Evolutionary conservation across 2,329 filamentous ascomycete species (phyloP).

Genomic region (Botrytis sinoallii): DNA sequence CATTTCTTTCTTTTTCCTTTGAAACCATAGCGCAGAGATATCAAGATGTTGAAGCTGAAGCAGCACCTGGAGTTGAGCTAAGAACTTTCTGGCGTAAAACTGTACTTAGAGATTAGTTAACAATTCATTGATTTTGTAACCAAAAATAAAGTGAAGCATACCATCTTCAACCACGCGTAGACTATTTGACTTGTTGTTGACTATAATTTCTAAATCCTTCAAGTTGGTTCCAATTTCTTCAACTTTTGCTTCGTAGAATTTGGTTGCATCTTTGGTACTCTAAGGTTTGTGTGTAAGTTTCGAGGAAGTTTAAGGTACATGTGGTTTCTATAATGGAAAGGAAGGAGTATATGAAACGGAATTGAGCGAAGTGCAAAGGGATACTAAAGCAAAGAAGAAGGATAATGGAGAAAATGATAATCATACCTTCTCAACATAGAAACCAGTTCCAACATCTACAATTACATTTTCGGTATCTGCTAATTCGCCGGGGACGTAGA

Average conservation of each 20-base stretch:
- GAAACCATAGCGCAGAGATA: constrained; percentile 14
- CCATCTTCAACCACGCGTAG: constrained; percentile 86
- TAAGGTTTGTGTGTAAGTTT: constrained; percentile 27
- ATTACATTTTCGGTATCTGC: constrained; percentile 73
- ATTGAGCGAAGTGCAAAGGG: not conserved
- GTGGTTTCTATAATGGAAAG: not conserved
- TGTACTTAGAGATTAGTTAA: constrained; percentile 35
- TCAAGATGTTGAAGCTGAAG: constrained; percentile 38
- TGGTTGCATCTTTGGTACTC: constrained; percentile 57
- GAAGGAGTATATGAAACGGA: not conserved
- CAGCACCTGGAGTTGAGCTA: constrained; percentile 41
- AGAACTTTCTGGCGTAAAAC: constrained; percentile 53
- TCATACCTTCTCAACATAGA: constrained; percentile 84
- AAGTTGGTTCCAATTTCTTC: constrained; percentile 63
- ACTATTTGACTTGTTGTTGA: constrained; percentile 77
- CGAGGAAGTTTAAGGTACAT: not conserved
- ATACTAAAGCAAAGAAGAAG: not conserved
- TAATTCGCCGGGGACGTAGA: constrained; percentile 86
- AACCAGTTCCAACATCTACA: constrained; percentile 91
- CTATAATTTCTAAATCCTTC: constrained; percentile 64
- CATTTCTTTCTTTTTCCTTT: not conserved
- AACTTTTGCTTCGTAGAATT: constrained; percentile 67
- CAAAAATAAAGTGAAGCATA: constrained; percentile 37
- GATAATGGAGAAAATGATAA: not conserved
- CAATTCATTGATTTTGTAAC: constrained; percentile 4